Evolutionary conservation across 805 yeast species (phyloP).

Genomic region (Yamadazyma ubonensis): DNA sequence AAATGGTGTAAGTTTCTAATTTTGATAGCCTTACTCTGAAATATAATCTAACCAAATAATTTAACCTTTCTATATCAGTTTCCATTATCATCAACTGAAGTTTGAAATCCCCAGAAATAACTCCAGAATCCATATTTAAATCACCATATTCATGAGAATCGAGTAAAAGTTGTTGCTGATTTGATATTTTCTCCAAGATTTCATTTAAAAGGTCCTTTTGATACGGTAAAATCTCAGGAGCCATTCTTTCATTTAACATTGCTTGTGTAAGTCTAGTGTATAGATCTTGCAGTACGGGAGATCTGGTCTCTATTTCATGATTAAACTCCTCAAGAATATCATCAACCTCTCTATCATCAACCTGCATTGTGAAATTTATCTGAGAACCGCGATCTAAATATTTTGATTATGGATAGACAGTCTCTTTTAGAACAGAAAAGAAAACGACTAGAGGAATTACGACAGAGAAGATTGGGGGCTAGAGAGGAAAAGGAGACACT

Average conservation of each 20-base stretch:
- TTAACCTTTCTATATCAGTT: constrained; percentile 85
- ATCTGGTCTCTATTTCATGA: constrained; percentile 5
- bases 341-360: constrained; percentile 49
- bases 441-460: constrained; percentile 30
- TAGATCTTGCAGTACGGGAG: constrained; percentile 19
- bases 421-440: constrained; percentile 40
- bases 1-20: constrained; percentile 68
- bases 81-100: constrained; percentile 82
- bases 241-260: constrained; percentile 82
- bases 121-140: constrained; percentile 42
- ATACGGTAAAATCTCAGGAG: constrained; percentile 85
- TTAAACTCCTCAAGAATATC: constrained; percentile 72
- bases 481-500: background rate
- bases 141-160: constrained; percentile 76
- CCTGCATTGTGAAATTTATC: background rate
- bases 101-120: constrained; percentile 55
- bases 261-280: constrained; percentile 33
- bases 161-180: constrained; percentile 69
- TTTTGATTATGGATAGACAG: constrained; percentile 32
- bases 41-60: constrained; percentile 77
- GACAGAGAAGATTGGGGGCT: constrained; percentile 18
- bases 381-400: constrained; percentile 6
- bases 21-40: constrained; percentile 73
- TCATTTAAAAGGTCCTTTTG: constrained; percentile 58
- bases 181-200: constrained; percentile 57